Evolutionary conservation across 2,329 filamentous ascomycete genomes (phyloP), one percentile per base, ranked within the genome.

Genomic region (Colletotrichum gloeosporioides): DNA sequence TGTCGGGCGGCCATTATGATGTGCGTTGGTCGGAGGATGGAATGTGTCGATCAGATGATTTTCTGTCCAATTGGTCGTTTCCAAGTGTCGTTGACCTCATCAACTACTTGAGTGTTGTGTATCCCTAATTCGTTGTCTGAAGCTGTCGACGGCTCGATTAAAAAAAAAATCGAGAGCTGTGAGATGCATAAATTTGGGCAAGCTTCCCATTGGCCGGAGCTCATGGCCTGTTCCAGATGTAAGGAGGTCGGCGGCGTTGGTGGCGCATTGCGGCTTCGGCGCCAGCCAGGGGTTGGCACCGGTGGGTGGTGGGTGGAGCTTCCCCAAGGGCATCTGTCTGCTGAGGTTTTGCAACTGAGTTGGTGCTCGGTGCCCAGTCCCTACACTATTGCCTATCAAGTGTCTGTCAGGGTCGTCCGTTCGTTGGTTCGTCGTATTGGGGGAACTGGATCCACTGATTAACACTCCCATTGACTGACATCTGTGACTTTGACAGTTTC

Each of bases 1-100:
- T 76, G 73, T 79, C 79, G 79, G 69, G 80, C 76, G 36, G 81
- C 79, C 73, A 81, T 82, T 78, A 79, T 79, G 67, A 16, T 10
- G 31, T 15, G 25, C 16, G 57, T 18, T 72, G 49, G 18, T 34
- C n/a, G n/a, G 44, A 53, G 6, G n/a, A 13, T n/a, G 6, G 22
- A 44, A 9, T 8, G 22, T 10, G 49, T 25, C 3, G 8, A 36
- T 18, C 9, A 49, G 22, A 29, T 12, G 10, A 18, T 13, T 12
- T n/a, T 27, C 44, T 12, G 27, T 27, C 44, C 27, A 18, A 70
- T 70, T 63, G 68, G 57, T n/a, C 16, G 68, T 34, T 34, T 10
- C 13, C n/a, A 15, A 15, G 13, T 31, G 61, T 59, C 62, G 9
- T 16, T 10, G 16, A 27, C 32, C 6, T 32, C 36, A 39, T 27